Base-by-base conservation (phyloP, 2,329 filamentous ascomycete genomes). In the Penicillium polonicum region DNA sequence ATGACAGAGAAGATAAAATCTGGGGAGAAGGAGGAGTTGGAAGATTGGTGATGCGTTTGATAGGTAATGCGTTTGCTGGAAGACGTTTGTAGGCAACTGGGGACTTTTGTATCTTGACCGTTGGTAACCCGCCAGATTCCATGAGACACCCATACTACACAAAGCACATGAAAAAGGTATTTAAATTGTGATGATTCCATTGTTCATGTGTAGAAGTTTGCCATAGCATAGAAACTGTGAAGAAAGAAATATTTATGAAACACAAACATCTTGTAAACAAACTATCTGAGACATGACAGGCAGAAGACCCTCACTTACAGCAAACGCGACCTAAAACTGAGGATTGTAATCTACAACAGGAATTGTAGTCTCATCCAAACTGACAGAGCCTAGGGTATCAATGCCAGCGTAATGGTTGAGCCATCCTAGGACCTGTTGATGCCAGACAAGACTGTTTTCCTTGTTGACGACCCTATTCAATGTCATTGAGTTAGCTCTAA, bases 381-480 rank as follows among this genome's bases (percentile, higher is more conserved):
- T 70, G n/a, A 75, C 65, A 17, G 72, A 67, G 35, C 73, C 72
- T 36, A 56, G 60, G 48, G 65, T 59, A 33, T 54, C 67, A 25
- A 76, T 57, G 2, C 75, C 75, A 2, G 75, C 73, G 48, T 83
- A 82, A 63, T 76, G 76, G 63, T 85, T 85, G 62, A 88, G 80
- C 86, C 89, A 96, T 41, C 83, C 83, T 17, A 96, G 72, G 17
- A 96, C 91, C 70, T 91, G 89, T 60, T 84, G 84, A 67, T 96
- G 91, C 92, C 92, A 96, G 5, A 93, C 83, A 19, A 96, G 76
- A n/a, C 86, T 89, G 73, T 96, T 96, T 75, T 96, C 92, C 0
- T 87, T 88, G 68, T 94, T 93, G 44, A 92, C 68, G 3, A 96
- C 91, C 90, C 90, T 75, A 52, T 25, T 23, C 4, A 21, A 52